Evolutionary conservation across 805 yeast genomes (phyloP), one percentile per base, ranked within the genome.

Genomic region (Candida wancherniae): DNA sequence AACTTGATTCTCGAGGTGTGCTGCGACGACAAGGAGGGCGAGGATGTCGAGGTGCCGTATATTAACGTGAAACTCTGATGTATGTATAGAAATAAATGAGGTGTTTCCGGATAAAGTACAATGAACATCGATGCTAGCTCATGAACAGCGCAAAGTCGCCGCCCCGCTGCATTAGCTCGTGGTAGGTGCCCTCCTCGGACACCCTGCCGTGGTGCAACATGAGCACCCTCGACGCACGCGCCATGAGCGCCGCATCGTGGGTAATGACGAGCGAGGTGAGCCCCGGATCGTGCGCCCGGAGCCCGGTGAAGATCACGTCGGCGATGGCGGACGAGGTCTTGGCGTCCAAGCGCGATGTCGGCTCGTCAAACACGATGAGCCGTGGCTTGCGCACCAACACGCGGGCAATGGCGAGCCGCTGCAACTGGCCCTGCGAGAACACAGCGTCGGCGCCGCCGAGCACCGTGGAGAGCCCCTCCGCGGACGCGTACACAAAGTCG

Each of bases 41-140:
- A 92, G 55, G 98, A 92, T 55, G 96, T 87, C 13, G 97, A 88
- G 48, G 85, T 87, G 42, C 98, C 98, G 19, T 87, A 76, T 54
- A 73, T 88, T 39, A 77, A 84, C 34, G 74, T 88, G 13, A 59
- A 55, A 45, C 37, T 62, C 27, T 61, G 4, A 19, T 15, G 17
- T 19, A 22, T 11, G 14, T 6, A 15, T 17, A 5, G 15, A n/a
- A 19, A 19, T 18, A 12, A 10, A 6, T 12, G 13, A 13, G 11
- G 17, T n/a, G n/a, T n/a, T n/a, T n/a, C n/a, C n/a, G 20, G 9
- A 6, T 10, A 19, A 19, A 19, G 10, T 26, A 9, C 22, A 4
- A 19, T 26, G 15, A 7, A 18, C n/a, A n/a, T n/a, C n/a, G n/a
- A n/a, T n/a, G 20, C 20, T 18, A 26, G 8, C 18, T 24, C 24